Evolutionary conservation across 441 rosid species (phyloP).

Genomic region (Kokia cookei): DNA sequence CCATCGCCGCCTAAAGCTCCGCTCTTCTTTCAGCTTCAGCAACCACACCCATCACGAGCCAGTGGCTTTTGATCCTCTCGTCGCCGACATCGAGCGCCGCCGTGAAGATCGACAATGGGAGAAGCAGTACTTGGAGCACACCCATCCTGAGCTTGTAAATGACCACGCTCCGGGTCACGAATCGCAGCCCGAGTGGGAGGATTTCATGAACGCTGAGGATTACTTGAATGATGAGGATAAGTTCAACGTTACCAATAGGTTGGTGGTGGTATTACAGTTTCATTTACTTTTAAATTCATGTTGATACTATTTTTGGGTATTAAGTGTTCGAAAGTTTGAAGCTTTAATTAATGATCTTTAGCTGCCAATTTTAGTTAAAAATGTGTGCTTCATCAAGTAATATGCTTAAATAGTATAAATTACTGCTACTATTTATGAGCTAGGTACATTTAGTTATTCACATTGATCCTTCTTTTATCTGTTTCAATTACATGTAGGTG

Average conservation of each 20-base stretch:
- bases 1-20: conserved; percentile 70
- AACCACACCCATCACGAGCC: conserved; percentile 49
- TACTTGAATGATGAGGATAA: conserved; percentile 81
- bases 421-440: not conserved
- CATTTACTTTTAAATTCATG: not conserved
- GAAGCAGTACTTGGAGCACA: conserved; percentile 51
- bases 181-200: conserved; percentile 95
- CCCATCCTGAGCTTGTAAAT: conserved; percentile 53
- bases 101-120: conserved; percentile 94
- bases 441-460: not conserved
- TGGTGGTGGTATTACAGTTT: not conserved
- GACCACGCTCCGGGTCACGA: conserved; percentile 73
- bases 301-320: not conserved
- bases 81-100: conserved; percentile 86
- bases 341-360: not conserved
- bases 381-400: not conserved
- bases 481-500: not conserved
- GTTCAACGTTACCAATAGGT: conserved; percentile 85
- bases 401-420: not conserved
- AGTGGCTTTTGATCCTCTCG: conserved; percentile 74
- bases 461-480: not conserved
- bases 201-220: conserved; percentile 90
- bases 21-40: conserved; percentile 55
- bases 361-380: not conserved
- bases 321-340: not conserved